Evolutionary conservation across 2,329 filamentous ascomycete genomes (phyloP).

Genomic region (Neocatenulostroma microsporum): DNA sequence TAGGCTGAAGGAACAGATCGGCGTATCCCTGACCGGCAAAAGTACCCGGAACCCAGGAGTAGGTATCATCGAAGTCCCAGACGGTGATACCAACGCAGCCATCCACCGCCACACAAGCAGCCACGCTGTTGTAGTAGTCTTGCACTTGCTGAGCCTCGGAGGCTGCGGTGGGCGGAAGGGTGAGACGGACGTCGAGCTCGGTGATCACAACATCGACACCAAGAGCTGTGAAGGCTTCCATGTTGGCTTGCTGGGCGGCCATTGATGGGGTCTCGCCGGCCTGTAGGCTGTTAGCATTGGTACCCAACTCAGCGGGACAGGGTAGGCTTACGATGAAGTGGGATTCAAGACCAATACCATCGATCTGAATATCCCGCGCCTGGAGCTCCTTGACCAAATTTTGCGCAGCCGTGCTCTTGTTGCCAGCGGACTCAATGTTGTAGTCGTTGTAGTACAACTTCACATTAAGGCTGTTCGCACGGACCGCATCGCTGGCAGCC

Average conservation of each 20-base stretch:
- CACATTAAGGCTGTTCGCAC: slow-evolving; percentile 46
- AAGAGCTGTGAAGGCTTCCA: slow-evolving; percentile 45
- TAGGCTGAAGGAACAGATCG: slow-evolving; percentile 21
- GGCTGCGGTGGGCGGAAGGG: slow-evolving; percentile 38
- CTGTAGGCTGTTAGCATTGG: not conserved
- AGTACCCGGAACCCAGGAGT: slow-evolving; percentile 33
- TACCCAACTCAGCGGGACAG: not conserved
- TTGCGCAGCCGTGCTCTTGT: slow-evolving; percentile 34
- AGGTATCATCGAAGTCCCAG: slow-evolving; percentile 37
- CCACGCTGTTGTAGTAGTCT: slow-evolving; percentile 37
- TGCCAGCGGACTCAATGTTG: slow-evolving; percentile 51
- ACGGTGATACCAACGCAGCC: slow-evolving; percentile 33
- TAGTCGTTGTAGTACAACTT: slow-evolving; percentile 60
- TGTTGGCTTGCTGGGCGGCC: slow-evolving; percentile 38
- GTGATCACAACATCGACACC: slow-evolving; percentile 54
- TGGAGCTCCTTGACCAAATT: slow-evolving; percentile 31
- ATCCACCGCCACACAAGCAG: slow-evolving; percentile 30
- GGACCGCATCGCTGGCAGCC: slow-evolving; percentile 47
- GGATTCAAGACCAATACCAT: slow-evolving; percentile 55
- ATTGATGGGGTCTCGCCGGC: slow-evolving; percentile 40
- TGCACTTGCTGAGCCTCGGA: slow-evolving; percentile 41
- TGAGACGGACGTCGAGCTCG: slow-evolving; percentile 51
- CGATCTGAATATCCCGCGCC: slow-evolving; percentile 40
- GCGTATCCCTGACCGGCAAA: slow-evolving; percentile 33
- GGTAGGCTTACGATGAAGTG: slow-evolving; percentile 47